Base-by-base conservation (phyloP, 768 basidiomycete species). In the Pisolithus marmoratus region DNA sequence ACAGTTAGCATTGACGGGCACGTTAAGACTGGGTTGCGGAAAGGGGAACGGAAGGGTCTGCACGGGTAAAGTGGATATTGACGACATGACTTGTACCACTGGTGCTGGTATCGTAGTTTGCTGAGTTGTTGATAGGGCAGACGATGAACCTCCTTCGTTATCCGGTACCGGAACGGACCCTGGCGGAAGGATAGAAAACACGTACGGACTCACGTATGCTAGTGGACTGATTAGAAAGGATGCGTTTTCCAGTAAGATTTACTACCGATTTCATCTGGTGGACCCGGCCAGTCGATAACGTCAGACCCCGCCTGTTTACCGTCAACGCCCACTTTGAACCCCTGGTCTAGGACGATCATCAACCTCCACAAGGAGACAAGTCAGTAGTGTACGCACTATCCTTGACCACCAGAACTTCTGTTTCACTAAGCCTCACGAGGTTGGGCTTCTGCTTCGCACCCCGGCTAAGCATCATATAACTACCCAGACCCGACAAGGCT, bases 401-500 rank as follows among this genome's bases (percentile, higher is more conserved):
- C 68, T 85, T 90, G 2, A 81, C 77, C 34, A 93, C 78, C 4
- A 94, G 67, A 8, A 80, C 78, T 59, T 94, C 87, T 0, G 72
- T 74, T 7, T 84, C 81, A 31, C 70, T 72, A 24, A 86, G 67
- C 14, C 73, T 74, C 2, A 82, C 70, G 9, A 82, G 72, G 6
- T 75, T 77, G 2, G 88, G 84, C 66, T 84, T 91, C 8, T 45
- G 75, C 64, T 86, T 92, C 4, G 83, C 76, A 8, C 87, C 87
- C 8, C 91, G 71, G 1, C 90, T 87, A 22, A 91, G 73, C 2
- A 83, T 85, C 89, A 94, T 92, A 59, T 93, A 94, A 4, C 87
- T 87, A 3, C 87, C 83, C 11, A 92, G 68, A 4, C 89, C 87
- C 11, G 78, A 81, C n/a, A 92, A 73, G 0, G 89, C 84, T n/a